Evolutionary conservation across 306 rosid genomes (phyloP).

Genomic region (Citrullus mucosospermus): DNA sequence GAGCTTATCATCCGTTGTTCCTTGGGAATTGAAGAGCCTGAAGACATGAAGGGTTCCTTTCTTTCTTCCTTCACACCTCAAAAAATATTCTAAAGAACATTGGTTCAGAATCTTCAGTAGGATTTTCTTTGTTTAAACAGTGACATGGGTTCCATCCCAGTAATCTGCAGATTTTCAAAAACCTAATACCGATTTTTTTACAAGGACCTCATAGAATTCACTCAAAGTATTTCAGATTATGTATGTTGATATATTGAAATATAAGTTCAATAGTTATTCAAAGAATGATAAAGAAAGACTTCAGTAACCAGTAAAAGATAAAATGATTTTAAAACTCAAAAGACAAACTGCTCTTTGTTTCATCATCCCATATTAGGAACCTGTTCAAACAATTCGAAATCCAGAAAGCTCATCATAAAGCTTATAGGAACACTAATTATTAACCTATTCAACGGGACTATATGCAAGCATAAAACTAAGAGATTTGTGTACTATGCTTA

Average conservation of each 20-base stretch:
- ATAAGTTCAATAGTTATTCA: not conserved
- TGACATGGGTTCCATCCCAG: not conserved
- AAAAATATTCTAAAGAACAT: not conserved
- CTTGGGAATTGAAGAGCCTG: not conserved
- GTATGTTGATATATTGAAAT: not conserved
- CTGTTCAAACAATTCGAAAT: not conserved
- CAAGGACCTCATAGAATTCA: not conserved
- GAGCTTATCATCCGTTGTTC: not conserved
- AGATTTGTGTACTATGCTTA: not conserved
- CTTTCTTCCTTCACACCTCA: not conserved
- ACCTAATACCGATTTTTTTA: not conserved
- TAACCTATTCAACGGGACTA: not conserved
- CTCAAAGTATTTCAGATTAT: not conserved
- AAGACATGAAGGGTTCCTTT: not conserved
- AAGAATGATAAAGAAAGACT: not conserved
- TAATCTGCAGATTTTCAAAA: not conserved
- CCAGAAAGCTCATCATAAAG: not conserved
- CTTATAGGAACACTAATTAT: not conserved
- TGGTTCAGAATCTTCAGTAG: not conserved
- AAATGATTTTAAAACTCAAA: not conserved
- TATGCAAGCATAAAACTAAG: not conserved
- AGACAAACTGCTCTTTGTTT: not conserved
- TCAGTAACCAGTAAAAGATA: not conserved
- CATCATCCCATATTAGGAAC: not conserved
- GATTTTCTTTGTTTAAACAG: not conserved